Evolutionary conservation across 768 basidiomycete species (phyloP), one percentile per base, ranked within the genome.

Genomic region (Lactarius evosmus): DNA sequence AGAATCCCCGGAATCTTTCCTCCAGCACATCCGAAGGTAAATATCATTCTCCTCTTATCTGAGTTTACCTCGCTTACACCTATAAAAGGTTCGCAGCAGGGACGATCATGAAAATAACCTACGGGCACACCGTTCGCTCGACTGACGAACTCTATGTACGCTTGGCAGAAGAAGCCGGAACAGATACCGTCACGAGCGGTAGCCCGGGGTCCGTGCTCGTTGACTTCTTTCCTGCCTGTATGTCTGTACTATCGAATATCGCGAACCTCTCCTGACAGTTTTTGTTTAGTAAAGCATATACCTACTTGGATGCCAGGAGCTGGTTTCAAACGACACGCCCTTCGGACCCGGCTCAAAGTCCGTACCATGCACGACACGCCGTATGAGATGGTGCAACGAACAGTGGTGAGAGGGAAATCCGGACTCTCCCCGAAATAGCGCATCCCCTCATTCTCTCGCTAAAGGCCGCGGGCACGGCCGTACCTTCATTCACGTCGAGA

Each of bases 191-290:
- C 7, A 60, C 55, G 9, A 60, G 66, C 27, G 72, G 71, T 17
- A 71, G 69, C 30, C 69, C 70, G 14, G 73, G 70, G 16, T 69
- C 73, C 11, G 69, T 71, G 60, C 69, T 75, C n/a, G 74, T 75
- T 12, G 75, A 75, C 63, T 74, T 75, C 66, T 71, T 75, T 61
- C 75, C 75, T 8, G 59, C 70, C 38, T 56, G 75, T 75, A 64
- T 59, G 75, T 70, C 56, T 25, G 22, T 33, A 7, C 32, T 7
- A 7, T 7, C 51, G 1, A 36, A 7, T 25, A 27, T 7, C 25
- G 38, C 12, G 38, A 22, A 16, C 17, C 16, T 56, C 25, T 11
- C 33, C 19, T 44, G n/a, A 61, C 25, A 9, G 52, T 30, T 16
- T 55, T 33, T 6, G 12, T 44, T 0, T 30, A 69, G 68, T 69